Conservation (phyloP, 371 early-diverging fungal genomes). For the Batrachochytrium dendrobatidis region DNA sequence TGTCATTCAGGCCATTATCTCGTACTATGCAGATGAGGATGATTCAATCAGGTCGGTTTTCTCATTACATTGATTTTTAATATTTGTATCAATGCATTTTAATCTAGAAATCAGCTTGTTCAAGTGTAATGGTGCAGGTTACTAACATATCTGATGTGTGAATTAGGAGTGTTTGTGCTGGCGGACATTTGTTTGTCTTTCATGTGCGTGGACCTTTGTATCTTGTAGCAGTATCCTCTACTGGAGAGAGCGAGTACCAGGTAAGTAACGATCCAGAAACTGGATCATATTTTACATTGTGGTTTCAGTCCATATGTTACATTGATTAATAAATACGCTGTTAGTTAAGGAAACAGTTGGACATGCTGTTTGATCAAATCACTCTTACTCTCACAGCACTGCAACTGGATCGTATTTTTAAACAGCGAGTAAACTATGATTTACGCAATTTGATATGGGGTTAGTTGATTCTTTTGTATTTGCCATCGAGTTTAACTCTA, state of each 20-base stretch:
- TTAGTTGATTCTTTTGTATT: constrained; percentile 12
- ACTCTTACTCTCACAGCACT: constrained; percentile 73
- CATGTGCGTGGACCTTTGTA: constrained; percentile 73
- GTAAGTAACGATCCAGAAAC: constrained; percentile 27
- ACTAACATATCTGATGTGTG: constrained; percentile 47
- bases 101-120: background rate
- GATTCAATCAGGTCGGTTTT: constrained; percentile 59
- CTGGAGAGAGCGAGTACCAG: constrained; percentile 75
- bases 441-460: constrained; percentile 70
- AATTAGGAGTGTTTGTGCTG: constrained; percentile 42
- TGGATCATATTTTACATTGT: background rate
- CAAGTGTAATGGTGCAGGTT: background rate
- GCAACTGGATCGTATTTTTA: constrained; percentile 80
- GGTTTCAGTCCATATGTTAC: too few relatives aligned
- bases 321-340: too few relatives aligned
- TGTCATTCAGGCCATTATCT: constrained; percentile 83
- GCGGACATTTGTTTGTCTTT: constrained; percentile 76
- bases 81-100: background rate
- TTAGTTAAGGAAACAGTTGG: constrained; percentile 73
- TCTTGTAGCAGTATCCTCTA: constrained; percentile 69
- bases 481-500: too few relatives aligned
- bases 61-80: background rate
- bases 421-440: constrained; percentile 83
- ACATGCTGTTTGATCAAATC: constrained; percentile 76
- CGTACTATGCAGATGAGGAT: constrained; percentile 74